These are phyloP conservation scores for Hypoxylon intermedium DNA, from an alignment of 495 filamentous ascomycete genomes.

Conservation along the genomic window DNA sequence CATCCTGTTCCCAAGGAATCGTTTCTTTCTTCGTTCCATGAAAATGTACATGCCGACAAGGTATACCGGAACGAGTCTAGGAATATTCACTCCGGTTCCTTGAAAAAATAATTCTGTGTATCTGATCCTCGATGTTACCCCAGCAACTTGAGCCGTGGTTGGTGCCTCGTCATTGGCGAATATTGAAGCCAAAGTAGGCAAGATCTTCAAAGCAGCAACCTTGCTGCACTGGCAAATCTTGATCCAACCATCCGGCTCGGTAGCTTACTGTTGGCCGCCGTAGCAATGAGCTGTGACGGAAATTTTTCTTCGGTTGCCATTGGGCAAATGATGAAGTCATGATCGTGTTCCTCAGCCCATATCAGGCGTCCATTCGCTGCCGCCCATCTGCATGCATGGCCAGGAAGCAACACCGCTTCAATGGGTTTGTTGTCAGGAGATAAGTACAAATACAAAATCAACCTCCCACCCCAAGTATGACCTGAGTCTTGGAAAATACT, in stretches of 20 bases:
- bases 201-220: slow-evolving; percentile 19
- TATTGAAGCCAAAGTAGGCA: slow-evolving; percentile 7
- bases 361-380: too few species aligned
- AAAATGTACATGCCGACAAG: too few species aligned
- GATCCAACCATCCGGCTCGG: slow-evolving; percentile 19
- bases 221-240: slow-evolving; percentile 25
- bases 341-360: too few species aligned
- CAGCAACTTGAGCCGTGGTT: neutral
- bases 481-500: neutral
- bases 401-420: too few species aligned
- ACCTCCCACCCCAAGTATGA: neutral
- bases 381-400: too few species aligned
- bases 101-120: neutral
- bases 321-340: neutral
- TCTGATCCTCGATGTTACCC: neutral
- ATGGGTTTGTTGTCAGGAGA: slow-evolving; percentile 2
- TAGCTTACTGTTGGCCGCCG: slow-evolving; percentile 12
- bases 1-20: too few species aligned
- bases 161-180: slow-evolving; percentile 5
- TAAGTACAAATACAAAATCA: slow-evolving; percentile 19
- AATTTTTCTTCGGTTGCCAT: slow-evolving; percentile 1
- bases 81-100: too few species aligned
- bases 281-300: neutral
- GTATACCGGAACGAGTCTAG: too few species aligned
- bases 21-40: too few species aligned